A percentile compares a stretch with the other conserved stretches of the same genome.
Evolutionary conservation across 2,329 filamentous ascomycete species (phyloP).

Genomic region (Apiospora aurea): DNA sequence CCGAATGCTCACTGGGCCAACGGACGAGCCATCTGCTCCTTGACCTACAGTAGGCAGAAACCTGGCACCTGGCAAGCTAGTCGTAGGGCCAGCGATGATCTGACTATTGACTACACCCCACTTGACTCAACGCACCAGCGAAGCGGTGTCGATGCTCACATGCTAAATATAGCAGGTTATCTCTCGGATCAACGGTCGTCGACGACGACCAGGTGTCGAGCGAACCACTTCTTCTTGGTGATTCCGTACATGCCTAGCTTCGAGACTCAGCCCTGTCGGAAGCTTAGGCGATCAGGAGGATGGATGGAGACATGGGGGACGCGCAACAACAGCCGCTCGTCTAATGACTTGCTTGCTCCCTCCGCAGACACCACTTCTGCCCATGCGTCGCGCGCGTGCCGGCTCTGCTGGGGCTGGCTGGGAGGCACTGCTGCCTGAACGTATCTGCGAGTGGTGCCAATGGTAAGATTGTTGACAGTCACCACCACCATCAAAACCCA

Average conservation of each 20-base stretch:
- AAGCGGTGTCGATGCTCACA: slow-evolving; percentile 16
- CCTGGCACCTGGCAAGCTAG: background rate
- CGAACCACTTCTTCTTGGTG: background rate
- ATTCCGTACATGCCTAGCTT: background rate
- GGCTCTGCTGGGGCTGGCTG: background rate
- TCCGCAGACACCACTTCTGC: background rate
- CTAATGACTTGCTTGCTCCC: background rate
- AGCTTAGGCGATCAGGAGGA: background rate
- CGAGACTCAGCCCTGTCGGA: slow-evolving; percentile 1
- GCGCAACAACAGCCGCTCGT: background rate
- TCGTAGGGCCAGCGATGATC: background rate
- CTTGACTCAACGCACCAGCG: slow-evolving; percentile 7
- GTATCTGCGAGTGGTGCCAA: background rate
- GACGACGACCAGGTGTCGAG: background rate
- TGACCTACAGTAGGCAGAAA: background rate
- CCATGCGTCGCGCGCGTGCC: background rate
- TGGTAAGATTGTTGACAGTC: background rate
- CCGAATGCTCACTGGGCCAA: background rate
- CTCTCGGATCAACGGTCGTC: slow-evolving; percentile 3
- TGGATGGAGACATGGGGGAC: background rate
- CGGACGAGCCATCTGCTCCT: background rate
- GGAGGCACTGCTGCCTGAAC: slow-evolving; percentile 8
- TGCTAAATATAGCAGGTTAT: slow-evolving; percentile 4
- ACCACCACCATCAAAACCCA: background rate
- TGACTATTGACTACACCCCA: slow-evolving; percentile 8